Conservation (phyloP, 2,329 filamentous ascomycete species). For the Phialophora macrospora region DNA sequence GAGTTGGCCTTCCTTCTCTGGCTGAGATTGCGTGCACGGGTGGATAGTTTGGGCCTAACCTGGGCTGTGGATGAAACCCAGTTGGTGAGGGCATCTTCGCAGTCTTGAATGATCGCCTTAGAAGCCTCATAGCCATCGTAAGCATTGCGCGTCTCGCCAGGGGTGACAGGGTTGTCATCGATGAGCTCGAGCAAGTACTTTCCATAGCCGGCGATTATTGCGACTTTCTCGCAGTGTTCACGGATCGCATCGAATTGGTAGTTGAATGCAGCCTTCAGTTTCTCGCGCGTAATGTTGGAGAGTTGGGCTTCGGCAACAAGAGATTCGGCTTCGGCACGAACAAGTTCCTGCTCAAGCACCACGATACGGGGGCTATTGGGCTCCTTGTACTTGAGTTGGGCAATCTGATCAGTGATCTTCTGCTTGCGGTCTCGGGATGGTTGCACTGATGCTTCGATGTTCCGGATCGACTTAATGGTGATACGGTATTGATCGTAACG, state of each 20-base stretch:
- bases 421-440: slow-evolving; percentile 99
- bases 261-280: slow-evolving; percentile 96
- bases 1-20: slow-evolving; percentile 79
- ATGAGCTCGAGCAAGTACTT: slow-evolving; percentile 98
- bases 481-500: slow-evolving; percentile 99
- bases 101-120: slow-evolving; percentile 99
- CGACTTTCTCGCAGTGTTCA: slow-evolving; percentile 97
- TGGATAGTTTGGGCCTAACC: slow-evolving; percentile 84
- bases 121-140: slow-evolving; percentile 98
- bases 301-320: slow-evolving; percentile 97
- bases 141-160: slow-evolving; percentile 90
- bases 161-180: slow-evolving; percentile 95
- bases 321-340: slow-evolving; percentile 98
- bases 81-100: slow-evolving; percentile 94
- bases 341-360: slow-evolving; percentile 96
- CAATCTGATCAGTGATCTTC: slow-evolving; percentile 98
- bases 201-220: slow-evolving; percentile 95
- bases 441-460: slow-evolving; percentile 98
- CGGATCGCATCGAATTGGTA: slow-evolving; percentile 98
- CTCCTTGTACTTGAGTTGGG: slow-evolving; percentile 99
- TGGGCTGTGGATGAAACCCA: slow-evolving; percentile 92
- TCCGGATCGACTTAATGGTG: slow-evolving; percentile 98
- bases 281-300: slow-evolving; percentile 98
- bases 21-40: slow-evolving; percentile 83
- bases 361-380: slow-evolving; percentile 97